Percentiles rank a stretch among this genome's conserved stretches.
Conservation (phyloP, 768 basidiomycete species). For the Pulveroboletus sp. region DNA sequence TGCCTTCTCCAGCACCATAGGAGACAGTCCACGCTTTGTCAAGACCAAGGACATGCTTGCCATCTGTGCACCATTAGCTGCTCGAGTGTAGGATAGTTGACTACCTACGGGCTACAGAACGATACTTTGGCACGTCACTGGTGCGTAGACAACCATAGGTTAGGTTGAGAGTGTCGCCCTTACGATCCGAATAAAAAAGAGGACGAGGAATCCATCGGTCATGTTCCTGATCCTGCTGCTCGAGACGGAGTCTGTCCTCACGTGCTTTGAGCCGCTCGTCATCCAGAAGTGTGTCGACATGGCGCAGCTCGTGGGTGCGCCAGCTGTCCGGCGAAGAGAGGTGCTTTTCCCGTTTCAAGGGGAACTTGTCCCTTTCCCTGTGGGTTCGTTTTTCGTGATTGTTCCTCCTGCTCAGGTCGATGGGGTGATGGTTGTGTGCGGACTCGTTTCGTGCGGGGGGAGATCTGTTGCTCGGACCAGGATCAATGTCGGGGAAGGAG, state of each 20-base stretch:
- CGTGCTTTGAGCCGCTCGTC: conserved; percentile 32
- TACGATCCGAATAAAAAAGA: conserved; percentile 59
- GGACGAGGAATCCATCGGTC: conserved; percentile 27
- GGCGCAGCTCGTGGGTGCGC: conserved; percentile 16
- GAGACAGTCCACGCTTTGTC: conserved; percentile 44
- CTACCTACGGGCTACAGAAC: conserved; percentile 50
- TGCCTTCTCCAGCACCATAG: conserved; percentile 52
- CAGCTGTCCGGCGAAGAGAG: conserved; percentile 24
- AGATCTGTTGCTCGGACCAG: conserved; percentile 34
- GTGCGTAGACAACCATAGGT: conserved; percentile 61
- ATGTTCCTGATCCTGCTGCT: conserved; percentile 15
- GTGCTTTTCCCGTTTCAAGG: conserved; percentile 29
- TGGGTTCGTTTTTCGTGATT: conserved; percentile 18
- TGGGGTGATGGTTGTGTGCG: conserved; percentile 8
- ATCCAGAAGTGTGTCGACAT: conserved; percentile 13
- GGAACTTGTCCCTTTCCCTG: conserved; percentile 29
- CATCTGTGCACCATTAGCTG: conserved; percentile 46
- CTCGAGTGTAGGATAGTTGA: conserved; percentile 16
- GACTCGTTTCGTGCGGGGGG: conserved; percentile 16
- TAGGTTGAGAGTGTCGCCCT: conserved; percentile 62
- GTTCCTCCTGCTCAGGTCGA: conserved; percentile 17
- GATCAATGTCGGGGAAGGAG: conserved; percentile 63
- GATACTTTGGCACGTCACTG: conserved; percentile 64
- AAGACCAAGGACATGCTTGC: conserved; percentile 60
- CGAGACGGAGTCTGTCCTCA: conserved; percentile 31